These are phyloP conservation scores for Monilinia laxa DNA, from an alignment of 2,329 filamentous ascomycete genomes.

Conservation along the genomic window DNA sequence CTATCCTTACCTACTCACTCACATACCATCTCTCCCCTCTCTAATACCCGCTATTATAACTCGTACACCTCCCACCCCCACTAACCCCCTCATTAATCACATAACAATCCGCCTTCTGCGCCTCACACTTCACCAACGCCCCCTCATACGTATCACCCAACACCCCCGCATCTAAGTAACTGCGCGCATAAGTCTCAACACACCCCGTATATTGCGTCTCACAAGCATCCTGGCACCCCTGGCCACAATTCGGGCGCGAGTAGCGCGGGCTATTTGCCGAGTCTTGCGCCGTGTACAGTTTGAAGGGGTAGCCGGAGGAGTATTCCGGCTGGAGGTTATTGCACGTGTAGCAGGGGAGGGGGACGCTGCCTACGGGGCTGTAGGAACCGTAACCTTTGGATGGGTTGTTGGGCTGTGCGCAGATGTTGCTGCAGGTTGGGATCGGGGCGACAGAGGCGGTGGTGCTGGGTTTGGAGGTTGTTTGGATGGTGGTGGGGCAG, in stretches of 20 bases:
- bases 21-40: too few relatives aligned
- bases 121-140: conserved; percentile 47
- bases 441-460: conserved; percentile 44
- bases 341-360: conserved; percentile 54
- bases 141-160: conserved; percentile 30
- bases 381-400: conserved; percentile 67
- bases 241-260: conserved; percentile 40
- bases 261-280: conserved; percentile 49
- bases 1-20: background rate
- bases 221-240: conserved; percentile 54
- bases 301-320: conserved; percentile 47
- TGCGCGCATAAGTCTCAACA: conserved; percentile 49
- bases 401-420: conserved; percentile 54
- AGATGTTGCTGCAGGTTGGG: conserved; percentile 50
- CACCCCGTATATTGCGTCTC: conserved; percentile 53
- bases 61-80: conserved; percentile 44
- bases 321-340: conserved; percentile 51
- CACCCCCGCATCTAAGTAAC: conserved; percentile 44
- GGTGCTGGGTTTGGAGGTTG: conserved; percentile 40
- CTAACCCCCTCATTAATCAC: conserved; percentile 45
- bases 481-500: conserved; percentile 35
- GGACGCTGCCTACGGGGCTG: conserved; percentile 53
- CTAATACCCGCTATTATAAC: conserved; percentile 37
- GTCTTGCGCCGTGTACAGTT: conserved; percentile 51
- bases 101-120: conserved; percentile 52